Evolutionary conservation across 164 flowering plant genomes (phyloP), one percentile per base, ranked within the genome.

Genomic region (Buxus sempervirens): DNA sequence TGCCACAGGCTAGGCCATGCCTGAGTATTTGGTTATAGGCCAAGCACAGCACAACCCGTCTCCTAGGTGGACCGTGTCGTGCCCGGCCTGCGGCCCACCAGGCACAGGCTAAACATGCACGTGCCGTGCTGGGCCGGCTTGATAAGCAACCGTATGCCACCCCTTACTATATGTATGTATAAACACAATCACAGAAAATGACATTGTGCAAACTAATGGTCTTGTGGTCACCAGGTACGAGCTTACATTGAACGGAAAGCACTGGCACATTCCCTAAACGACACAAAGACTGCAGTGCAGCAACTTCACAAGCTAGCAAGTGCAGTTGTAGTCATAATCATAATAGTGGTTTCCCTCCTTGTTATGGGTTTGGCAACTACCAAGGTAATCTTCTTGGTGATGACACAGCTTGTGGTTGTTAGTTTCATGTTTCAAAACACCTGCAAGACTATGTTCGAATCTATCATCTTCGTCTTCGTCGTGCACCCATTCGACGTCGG

Each of bases 401-500:
- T 76, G 0, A 75, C 89, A 10, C 89, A 85, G 66, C 66, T 85
- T 10, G 48, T 85, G 7, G 70, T 85, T 2, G 71, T 76, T 7
- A 85, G 75, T 0, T 82, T 82, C 74, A 76, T 82, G 70, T 84
- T 87, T 56, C 72, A 72, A 60, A 83, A 82, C 77, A 83, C 78
- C 4, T 77, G 82, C 81, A 86, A 82, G 67, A 83, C 80, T 19
- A 64, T 83, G 32, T 84, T 86, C 23, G 90, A 86, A 60, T 70
- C 85, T 64, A 82, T 86, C 73, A 73, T 86, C 36, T 86, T 86
- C 36, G 82, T 86, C 55, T 86, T 86, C 49, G 83, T 84, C 22
- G 78, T 86, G 84, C 90, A 86, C 61, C 90, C 88, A 10, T 86
- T 82, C 28, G 90, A 86, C 56, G 81, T 83, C 10, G 91, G 91